Base-by-base conservation (phyloP, 345 rosid genomes). In the Rhodamnia rubescens region DNA sequence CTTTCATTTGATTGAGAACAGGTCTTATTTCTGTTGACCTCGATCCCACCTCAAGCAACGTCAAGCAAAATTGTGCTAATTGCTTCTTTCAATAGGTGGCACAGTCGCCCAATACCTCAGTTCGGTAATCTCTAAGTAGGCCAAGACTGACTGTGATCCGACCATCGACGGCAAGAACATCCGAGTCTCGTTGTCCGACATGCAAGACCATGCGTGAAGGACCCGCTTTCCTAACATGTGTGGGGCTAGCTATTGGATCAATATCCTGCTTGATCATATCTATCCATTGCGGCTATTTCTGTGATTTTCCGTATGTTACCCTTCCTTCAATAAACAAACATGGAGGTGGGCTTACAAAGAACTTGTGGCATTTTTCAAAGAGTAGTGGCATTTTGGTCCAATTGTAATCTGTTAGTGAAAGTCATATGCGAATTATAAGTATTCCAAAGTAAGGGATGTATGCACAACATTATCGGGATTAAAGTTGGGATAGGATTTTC, bases 1-100 rank as follows among this genome's bases (percentile, higher is more conserved):
- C 87, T 97, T 95, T 47, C 49, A 6, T 47, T 9, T 47, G 11
- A 47, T 36, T 36, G 40, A 36, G 40, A 36, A 36, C 40, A 44
- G 7, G 8, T 44, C 8, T 44, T 44, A 6, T 44, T 44, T 44
- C 20, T 20, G 21, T 61, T 10, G 10, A 61, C 74, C 74, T 12
- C 29, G 15, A 59, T 59, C 32, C 18, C 18, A 16, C 69, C 36
- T 61, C 40, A 4, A 61, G 21, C 40, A 61, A 61, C 40, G 20
- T 61, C 21, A 27, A 61, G 8, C 40, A 61, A 61, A 40, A 15
- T 61, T 14, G 74, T 7, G 40, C 5, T 61, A 27, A 61, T 61
- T 32, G 16, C 18, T 27, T 14, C 36, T 8, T 59, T 59, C 36
- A 59, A n/a, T n/a, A 27, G 36, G 36, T 32, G 32, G 20, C 4